Evolutionary conservation across 805 yeast genomes (phyloP).

Genomic region (Clavispora phyllophila): DNA sequence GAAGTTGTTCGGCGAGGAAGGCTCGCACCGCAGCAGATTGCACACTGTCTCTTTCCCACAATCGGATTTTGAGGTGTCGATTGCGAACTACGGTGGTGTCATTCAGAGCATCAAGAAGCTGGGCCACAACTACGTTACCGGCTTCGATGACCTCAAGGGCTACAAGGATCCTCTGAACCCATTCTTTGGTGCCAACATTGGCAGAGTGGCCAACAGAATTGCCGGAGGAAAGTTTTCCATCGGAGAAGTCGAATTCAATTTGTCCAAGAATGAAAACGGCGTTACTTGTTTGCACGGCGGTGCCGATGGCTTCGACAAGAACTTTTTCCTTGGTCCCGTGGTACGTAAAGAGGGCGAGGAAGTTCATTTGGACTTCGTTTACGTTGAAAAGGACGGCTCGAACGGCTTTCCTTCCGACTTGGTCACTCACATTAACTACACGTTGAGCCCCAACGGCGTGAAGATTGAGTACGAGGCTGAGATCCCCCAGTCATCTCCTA

Average conservation of each 20-base stretch:
- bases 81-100: constrained; percentile 50
- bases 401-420: constrained; percentile 62
- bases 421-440: constrained; percentile 42
- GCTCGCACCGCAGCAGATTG: constrained; percentile 26
- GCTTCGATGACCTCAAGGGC: constrained; percentile 30
- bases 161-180: constrained; percentile 33
- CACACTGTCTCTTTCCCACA: constrained; percentile 29
- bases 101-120: constrained; percentile 39
- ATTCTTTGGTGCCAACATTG: constrained; percentile 60
- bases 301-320: constrained; percentile 44
- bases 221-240: constrained; percentile 38
- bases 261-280: constrained; percentile 39
- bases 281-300: constrained; percentile 53
- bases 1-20: constrained; percentile 20
- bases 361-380: constrained; percentile 31
- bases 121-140: constrained; percentile 36
- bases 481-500: constrained; percentile 21
- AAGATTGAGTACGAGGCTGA: constrained; percentile 45
- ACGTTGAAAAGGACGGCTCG: constrained; percentile 42
- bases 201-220: constrained; percentile 62
- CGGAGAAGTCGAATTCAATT: constrained; percentile 34
- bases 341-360: constrained; percentile 27
- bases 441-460: constrained; percentile 34
- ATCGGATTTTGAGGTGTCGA: constrained; percentile 30
- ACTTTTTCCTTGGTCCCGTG: constrained; percentile 50